phyloP scores from a whole-genome alignment of 257 asterid species.

The Dorcoceras hygrometricum region DNA sequence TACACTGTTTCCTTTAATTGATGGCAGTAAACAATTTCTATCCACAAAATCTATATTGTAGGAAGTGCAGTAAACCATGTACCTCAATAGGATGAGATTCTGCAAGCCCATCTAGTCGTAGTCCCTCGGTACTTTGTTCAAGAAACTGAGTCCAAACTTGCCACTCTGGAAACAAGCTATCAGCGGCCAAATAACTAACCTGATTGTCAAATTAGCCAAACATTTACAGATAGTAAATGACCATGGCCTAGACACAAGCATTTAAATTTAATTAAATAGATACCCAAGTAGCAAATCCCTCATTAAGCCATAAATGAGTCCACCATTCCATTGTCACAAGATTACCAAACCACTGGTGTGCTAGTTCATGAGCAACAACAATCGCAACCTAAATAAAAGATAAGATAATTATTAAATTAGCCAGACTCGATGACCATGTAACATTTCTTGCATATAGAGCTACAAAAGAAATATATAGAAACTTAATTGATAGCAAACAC shows the following conservation, averaged over 20 bases:
- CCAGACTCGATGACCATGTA: neutral
- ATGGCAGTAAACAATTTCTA: neutral
- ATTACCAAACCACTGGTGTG: slow-evolving; percentile 99
- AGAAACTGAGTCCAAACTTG: slow-evolving; percentile 92
- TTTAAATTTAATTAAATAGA: slow-evolving; percentile 20
- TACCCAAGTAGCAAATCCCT: slow-evolving; percentile 99
- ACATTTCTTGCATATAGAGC: neutral
- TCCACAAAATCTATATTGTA: neutral
- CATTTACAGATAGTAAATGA: slow-evolving; percentile 15
- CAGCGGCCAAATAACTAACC: slow-evolving; percentile 92
- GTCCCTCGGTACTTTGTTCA: slow-evolving; percentile 82
- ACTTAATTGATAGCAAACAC: slow-evolving; percentile 24
- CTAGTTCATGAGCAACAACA: slow-evolving; percentile 96
- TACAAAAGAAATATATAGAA: neutral
- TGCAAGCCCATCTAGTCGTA: slow-evolving; percentile 86
- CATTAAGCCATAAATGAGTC: slow-evolving; percentile 97
- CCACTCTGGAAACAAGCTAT: slow-evolving; percentile 93
- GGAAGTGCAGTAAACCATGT: slow-evolving; percentile 1
- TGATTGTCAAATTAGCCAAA: slow-evolving; percentile 33
- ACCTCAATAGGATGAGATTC: slow-evolving; percentile 97
- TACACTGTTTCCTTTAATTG: neutral
- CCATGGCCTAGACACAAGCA: slow-evolving; percentile 12
- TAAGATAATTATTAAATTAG: slow-evolving; percentile 16
- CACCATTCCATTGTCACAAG: slow-evolving; percentile 99
- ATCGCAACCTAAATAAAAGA: slow-evolving; percentile 66